phyloP scores from a whole-genome alignment of 164 flowering plant genomes.

The Aristolochia californica region DNA sequence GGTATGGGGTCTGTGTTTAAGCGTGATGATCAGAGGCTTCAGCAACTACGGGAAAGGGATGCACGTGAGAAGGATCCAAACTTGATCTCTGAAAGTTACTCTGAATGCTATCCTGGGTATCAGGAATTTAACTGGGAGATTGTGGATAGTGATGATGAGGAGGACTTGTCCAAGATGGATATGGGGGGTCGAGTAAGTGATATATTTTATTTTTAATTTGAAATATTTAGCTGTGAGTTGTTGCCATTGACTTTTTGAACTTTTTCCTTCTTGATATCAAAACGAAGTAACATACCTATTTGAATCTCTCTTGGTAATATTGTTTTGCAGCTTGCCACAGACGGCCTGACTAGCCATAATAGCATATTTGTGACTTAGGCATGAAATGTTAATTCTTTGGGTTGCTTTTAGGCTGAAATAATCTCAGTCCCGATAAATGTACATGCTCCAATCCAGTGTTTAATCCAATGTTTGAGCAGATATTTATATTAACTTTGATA shows the following conservation, averaged over 20 bases:
- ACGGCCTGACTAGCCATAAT: no score
- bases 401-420: no score
- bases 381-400: no score
- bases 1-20: conserved; percentile 98
- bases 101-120: conserved; percentile 98
- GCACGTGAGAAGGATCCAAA: conserved; percentile 97
- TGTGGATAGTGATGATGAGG: conserved; percentile 92
- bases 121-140: conserved; percentile 94
- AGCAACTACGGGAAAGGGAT: conserved; percentile 88
- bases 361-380: no score
- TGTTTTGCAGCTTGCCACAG: no score
- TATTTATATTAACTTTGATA: no score
- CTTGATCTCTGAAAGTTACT: conserved; percentile 94
- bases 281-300: background rate
- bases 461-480: no score
- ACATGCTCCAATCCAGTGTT: no score
- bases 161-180: conserved; percentile 93
- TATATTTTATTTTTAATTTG: background rate
- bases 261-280: no score
- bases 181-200: conserved; percentile 92
- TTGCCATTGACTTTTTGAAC: no score
- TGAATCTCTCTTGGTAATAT: background rate
- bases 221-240: no score
- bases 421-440: no score
- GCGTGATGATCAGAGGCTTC: conserved; percentile 94